Conservation (phyloP, 2,329 filamentous ascomycete species). For the Fonsecaea pedrosoi region DNA sequence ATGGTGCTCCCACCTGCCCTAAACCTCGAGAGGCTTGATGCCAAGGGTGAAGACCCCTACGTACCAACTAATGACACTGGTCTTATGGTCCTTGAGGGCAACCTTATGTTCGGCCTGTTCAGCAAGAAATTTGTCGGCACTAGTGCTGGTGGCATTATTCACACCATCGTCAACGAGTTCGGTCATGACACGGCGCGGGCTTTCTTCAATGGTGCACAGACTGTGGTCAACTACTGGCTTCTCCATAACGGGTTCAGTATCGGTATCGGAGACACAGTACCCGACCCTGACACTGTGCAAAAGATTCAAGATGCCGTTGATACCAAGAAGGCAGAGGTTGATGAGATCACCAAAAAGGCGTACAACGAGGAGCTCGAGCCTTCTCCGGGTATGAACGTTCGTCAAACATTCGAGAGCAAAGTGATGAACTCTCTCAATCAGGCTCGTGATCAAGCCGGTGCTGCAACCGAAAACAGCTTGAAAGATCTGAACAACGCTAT, state of each 20-base stretch:
- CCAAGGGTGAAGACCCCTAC: conserved; percentile 64
- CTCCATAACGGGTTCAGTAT: conserved; percentile 97
- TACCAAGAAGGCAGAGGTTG: conserved; percentile 80
- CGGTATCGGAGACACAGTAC: conserved; percentile 97
- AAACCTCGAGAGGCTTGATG: conserved; percentile 71
- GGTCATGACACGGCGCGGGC: conserved; percentile 84
- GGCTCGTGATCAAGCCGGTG: conserved; percentile 95
- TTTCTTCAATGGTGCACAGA: conserved; percentile 95
- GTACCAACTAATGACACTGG: conserved; percentile 76
- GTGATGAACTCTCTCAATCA: conserved; percentile 93
- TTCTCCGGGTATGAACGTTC: conserved; percentile 97
- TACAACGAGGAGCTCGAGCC: conserved; percentile 88
- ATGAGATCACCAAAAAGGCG: conserved; percentile 74
- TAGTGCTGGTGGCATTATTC: conserved; percentile 85
- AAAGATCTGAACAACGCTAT: conserved; percentile 97
- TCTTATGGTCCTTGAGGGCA: conserved; percentile 80
- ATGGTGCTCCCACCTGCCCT: conserved; percentile 88
- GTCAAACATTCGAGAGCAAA: conserved; percentile 97
- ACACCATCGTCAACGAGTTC: conserved; percentile 95
- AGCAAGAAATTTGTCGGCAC: conserved; percentile 96
- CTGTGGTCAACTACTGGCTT: conserved; percentile 96
- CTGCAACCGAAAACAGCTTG: conserved; percentile 85
- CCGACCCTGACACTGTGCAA: conserved; percentile 81
- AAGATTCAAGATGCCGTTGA: conserved; percentile 84
- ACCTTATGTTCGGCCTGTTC: conserved; percentile 87